These are phyloP conservation scores for Entomortierella beljakovae DNA, from an alignment of 192 early-diverging fungal species.

Conservation along the genomic window DNA sequence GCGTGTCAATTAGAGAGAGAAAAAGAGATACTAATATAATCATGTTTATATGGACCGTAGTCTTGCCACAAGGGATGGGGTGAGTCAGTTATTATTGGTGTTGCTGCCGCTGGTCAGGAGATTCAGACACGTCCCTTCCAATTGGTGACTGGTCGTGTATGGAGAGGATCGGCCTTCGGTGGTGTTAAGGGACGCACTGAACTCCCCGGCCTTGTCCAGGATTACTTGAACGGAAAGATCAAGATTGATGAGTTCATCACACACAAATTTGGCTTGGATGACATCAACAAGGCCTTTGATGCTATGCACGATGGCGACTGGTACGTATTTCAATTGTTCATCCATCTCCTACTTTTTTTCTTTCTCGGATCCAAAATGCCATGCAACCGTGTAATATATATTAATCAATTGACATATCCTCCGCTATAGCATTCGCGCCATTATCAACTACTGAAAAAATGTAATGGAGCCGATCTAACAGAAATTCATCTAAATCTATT, in stretches of 20 bases:
- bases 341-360: too few species aligned
- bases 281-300: constrained; percentile 96
- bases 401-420: not conserved
- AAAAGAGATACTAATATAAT: not conserved
- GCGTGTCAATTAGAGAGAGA: too few species aligned
- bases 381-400: not conserved
- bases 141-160: constrained; percentile 94
- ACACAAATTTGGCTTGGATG: constrained; percentile 79
- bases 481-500: not conserved
- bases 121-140: constrained; percentile 96
- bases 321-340: constrained; percentile 50
- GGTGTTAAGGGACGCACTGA: constrained; percentile 96
- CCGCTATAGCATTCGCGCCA: constrained; percentile 39
- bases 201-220: constrained; percentile 86
- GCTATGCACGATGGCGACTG: constrained; percentile 85
- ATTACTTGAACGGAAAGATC: constrained; percentile 85
- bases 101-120: constrained; percentile 93
- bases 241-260: constrained; percentile 96
- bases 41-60: constrained; percentile 13
- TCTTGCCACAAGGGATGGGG: constrained; percentile 94
- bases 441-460: constrained; percentile 26
- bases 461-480: too few species aligned
- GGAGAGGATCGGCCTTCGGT: constrained; percentile 98
- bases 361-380: not conserved
- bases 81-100: constrained; percentile 89